These are phyloP conservation scores for Lithospermum erythrorhizon DNA, from an alignment of 257 asterid genomes.

Conservation along the genomic window DNA sequence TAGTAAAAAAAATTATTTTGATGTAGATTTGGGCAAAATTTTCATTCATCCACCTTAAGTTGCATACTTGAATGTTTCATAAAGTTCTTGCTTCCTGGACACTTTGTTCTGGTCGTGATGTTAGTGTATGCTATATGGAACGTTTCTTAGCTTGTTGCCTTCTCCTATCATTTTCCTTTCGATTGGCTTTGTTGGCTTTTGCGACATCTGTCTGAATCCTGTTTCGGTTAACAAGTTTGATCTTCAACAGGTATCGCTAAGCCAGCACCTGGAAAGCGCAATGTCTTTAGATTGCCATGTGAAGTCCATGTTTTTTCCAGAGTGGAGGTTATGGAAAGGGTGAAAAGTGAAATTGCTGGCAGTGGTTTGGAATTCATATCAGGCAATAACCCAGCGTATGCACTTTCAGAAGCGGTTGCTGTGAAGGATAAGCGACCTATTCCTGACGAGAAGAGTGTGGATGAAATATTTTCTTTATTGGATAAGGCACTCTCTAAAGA, in stretches of 20 bases:
- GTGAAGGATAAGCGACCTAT: conserved; percentile 34
- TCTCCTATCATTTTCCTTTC: no score
- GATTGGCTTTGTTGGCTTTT: not conserved
- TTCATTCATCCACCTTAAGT: not conserved
- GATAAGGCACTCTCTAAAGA: conserved; percentile 39
- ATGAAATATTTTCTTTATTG: conserved; percentile 60
- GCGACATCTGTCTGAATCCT: not conserved
- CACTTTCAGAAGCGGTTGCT: conserved; percentile 44
- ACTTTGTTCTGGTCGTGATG: not conserved
- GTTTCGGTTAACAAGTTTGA: conserved; percentile 5
- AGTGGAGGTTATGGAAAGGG: conserved; percentile 35
- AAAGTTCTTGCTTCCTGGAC: not conserved
- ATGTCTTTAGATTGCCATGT: conserved; percentile 42
- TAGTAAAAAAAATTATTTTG: not conserved
- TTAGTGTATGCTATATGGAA: no score
- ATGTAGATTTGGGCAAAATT: no score
- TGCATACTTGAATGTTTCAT: no score
- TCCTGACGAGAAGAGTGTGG: conserved; percentile 45
- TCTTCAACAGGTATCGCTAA: conserved; percentile 57
- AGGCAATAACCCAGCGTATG: conserved; percentile 28
- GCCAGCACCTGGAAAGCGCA: conserved; percentile 27
- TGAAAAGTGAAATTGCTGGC: conserved; percentile 26
- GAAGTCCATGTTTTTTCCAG: conserved; percentile 68
- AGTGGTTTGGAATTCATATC: conserved; percentile 53
- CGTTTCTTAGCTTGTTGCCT: not conserved